A percentile compares a stretch with the other conserved stretches of the same genome.
These are phyloP conservation scores for Boletus coccyginus DNA, from an alignment of 768 basidiomycete species.

Conservation along the genomic window DNA sequence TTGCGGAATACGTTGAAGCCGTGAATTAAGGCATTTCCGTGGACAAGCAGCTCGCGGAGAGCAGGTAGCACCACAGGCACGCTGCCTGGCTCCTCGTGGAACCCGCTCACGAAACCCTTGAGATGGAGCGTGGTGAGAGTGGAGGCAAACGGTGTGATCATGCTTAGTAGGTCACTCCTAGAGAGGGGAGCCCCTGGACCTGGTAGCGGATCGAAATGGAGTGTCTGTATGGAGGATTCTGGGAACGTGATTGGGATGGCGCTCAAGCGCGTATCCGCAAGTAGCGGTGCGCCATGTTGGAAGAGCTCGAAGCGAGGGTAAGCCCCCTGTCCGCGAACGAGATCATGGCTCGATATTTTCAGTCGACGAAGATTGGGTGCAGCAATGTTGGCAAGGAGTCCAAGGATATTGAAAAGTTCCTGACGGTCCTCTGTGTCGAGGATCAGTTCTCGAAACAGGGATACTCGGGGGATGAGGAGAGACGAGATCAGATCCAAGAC, in stretches of 20 bases:
- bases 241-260: slow-evolving; percentile 33
- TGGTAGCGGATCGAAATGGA: slow-evolving; percentile 35
- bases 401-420: slow-evolving; percentile 24
- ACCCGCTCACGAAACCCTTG: slow-evolving; percentile 32
- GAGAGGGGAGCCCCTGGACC: slow-evolving; percentile 29
- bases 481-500: slow-evolving; percentile 26
- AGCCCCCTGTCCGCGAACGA: slow-evolving; percentile 22
- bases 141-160: slow-evolving; percentile 25
- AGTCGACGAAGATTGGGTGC: slow-evolving; percentile 28
- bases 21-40: slow-evolving; percentile 32
- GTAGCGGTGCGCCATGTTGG: slow-evolving; percentile 29
- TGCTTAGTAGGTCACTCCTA: slow-evolving; percentile 26
- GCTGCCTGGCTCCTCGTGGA: slow-evolving; percentile 33
- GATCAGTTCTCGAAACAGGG: slow-evolving; percentile 31
- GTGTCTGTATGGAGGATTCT: slow-evolving; percentile 24
- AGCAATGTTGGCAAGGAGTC: slow-evolving; percentile 20
- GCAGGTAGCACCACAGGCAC: slow-evolving; percentile 30
- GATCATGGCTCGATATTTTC: slow-evolving; percentile 29
- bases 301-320: slow-evolving; percentile 33
- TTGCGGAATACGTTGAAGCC: slow-evolving; percentile 35
- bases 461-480: slow-evolving; percentile 30
- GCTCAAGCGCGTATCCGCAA: slow-evolving; percentile 32
- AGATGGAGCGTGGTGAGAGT: slow-evolving; percentile 32
- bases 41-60: slow-evolving; percentile 28
- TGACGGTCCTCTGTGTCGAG: slow-evolving; percentile 32